Evolutionary conservation across 805 yeast genomes (phyloP), one percentile per base, ranked within the genome.

Genomic region (Wickerhamiella slavikovae): DNA sequence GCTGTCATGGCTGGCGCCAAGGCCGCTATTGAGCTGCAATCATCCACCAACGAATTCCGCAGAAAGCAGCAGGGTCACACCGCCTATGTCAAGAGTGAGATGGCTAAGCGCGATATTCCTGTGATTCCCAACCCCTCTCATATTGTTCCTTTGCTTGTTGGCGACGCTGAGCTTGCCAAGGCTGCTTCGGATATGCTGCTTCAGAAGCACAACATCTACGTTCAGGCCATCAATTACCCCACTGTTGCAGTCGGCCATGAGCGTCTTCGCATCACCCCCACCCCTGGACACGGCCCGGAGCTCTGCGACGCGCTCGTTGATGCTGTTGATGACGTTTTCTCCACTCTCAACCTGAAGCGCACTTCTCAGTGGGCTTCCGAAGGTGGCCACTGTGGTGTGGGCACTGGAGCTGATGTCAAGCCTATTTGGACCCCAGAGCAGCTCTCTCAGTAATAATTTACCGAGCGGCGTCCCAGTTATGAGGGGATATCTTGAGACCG

Each of bases 151-250:
- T 71, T 91, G 23, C 64, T 89, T 37, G 76, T 89, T 44, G 98
- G 98, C 40, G 83, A 82, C 48, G 94, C 99, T 7, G 75, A 71
- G 29, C 71, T 74, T 39, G 95, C 96, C 32, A 85, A 85, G 52
- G 59, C 59, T 35, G 96, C 96, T 7, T 77, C 93, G 15, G 98
- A 89, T 52, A 51, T 76, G 52, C 67, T 89, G 47, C 69, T 89
- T 62, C 66, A 74, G 38, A 70, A 76, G 44, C 76, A 82, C 57
- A 64, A 67, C 39, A 83, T 89, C 50, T 89, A 89, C 48, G 98
- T 91, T 27, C 99, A 89, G 59, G 94, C 96, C 27, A 89, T 89
- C 52, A 89, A 89, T 60, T 89, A 75, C 70, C 99, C 99, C 36
- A 89, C 98, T 15, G 98, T 89, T 36, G 74, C 94, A 13, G 71